Evolutionary conservation across 345 rosid genomes (phyloP), one percentile per base, ranked within the genome.

Genomic region (Cardamine occulta): DNA sequence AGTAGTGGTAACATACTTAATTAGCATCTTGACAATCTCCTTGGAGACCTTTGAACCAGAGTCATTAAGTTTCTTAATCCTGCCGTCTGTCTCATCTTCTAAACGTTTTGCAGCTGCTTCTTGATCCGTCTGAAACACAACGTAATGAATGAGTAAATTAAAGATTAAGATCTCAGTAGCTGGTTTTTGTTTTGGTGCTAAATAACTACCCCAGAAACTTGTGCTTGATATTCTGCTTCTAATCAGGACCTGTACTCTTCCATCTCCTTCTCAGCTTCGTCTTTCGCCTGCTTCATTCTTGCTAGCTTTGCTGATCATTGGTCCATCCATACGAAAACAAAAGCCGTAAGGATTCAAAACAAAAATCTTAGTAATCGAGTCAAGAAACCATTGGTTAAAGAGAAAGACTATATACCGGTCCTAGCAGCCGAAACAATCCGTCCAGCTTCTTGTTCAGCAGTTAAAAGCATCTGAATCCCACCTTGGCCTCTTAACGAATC

Each of bases 391-490:
- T 74, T 21, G 28, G 29, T 68, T 21, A 37, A 39, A 17, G 48
- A 49, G 44, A 64, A 29, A 24, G 29, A 61, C 26, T 29, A 57
- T 29, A 57, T 64, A 80, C 82, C 72, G 21, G 75, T 48, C 26
- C 82, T 75, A 34, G 82, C 82, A 51, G 73, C 79, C 0, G 72
- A 63, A 42, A 80, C 80, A 5, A 80, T 75, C 39, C 79, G 52
- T 2, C 79, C 76, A 1, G 82, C 82, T 63, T 80, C 82, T 75
- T 80, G 82, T 59, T 80, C 82, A 63, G 80, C 82, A n/a, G 76
- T 80, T 49, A 80, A 44, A 29, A 80, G 80, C 82, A 74, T 74
- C 8, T 80, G 82, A 70, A 80, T 80, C 6, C 82, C 82, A 68
- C 80, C 80, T 57, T 75, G 80, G 55, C 76, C 82, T 75, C 76